These are phyloP conservation scores for Euphorbia tirucalli DNA, from an alignment of 345 rosid species.

Conservation along the genomic window DNA sequence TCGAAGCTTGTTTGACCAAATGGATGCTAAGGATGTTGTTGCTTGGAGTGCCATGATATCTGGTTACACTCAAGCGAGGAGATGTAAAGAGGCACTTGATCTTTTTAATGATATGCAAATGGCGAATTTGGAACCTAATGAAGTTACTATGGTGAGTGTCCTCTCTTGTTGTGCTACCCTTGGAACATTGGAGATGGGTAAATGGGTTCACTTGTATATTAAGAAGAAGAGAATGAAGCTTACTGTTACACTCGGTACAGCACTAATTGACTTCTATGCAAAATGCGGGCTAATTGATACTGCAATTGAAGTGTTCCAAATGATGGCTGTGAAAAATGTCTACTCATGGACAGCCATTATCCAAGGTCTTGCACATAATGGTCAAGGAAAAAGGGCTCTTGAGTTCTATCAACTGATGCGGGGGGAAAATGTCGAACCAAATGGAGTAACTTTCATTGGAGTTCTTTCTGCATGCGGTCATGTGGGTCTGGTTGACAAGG, in stretches of 20 bases:
- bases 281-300: slow-evolving; percentile 35
- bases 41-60: slow-evolving; percentile 17
- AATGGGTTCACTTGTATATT: slow-evolving; percentile 38
- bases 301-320: slow-evolving; percentile 34
- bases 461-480: slow-evolving; percentile 42
- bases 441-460: slow-evolving; percentile 37
- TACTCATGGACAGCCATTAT: slow-evolving; percentile 40
- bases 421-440: slow-evolving; percentile 28
- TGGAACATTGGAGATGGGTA: slow-evolving; percentile 39
- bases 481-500: slow-evolving; percentile 35
- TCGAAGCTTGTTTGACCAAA: slow-evolving; percentile 4
- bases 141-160: slow-evolving; percentile 42
- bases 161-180: slow-evolving; percentile 42
- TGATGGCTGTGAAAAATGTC: slow-evolving; percentile 34
- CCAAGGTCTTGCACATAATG: slow-evolving; percentile 44
- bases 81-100: slow-evolving; percentile 34
- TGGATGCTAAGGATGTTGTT: slow-evolving; percentile 8
- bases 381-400: slow-evolving; percentile 38
- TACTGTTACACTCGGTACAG: slow-evolving; percentile 38
- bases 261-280: slow-evolving; percentile 36
- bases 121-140: slow-evolving; percentile 31
- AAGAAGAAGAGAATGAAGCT: slow-evolving; percentile 33
- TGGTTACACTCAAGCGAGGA: slow-evolving; percentile 38
- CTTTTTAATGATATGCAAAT: slow-evolving; percentile 39
- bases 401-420: slow-evolving; percentile 32